Base-by-base conservation (phyloP, 441 rosid genomes). In the Sinapis alba region DNA sequence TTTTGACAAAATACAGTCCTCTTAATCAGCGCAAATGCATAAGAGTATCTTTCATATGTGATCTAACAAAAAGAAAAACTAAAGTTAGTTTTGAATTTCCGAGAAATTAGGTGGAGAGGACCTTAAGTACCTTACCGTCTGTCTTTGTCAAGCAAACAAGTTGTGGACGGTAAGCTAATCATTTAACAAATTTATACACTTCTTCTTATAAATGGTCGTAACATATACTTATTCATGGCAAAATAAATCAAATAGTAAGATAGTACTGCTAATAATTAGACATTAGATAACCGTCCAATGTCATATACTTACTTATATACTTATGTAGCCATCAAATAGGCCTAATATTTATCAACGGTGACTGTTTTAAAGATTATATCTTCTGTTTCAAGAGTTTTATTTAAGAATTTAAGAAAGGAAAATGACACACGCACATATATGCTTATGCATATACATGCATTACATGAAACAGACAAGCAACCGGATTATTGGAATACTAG, bases 161-260 rank as follows among this genome's bases (percentile, higher is more conserved):
- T 71, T 72, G 77, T 60, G 77, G 73, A 77, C 45, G 80, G 80
- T 72, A 77, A 77, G 80, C 72, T 71, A 65, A 77, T 71, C 68
- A 71, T 77, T 69, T 59, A 77, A 45, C 64, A 47, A 65, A 51
- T 65, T 57, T 64, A 45, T 16, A 64, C 57, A 57, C 38, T 57
- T 64, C 43, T 36, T 36, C 71, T 43, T 45, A 54, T 69, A 43
- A 43, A 54, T 56, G 75, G 65, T 63, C 30, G 30, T 43, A 63
- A 69, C 54, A 62, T 34, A 60, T 65, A 47, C 16, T 57, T 64
- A 26, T 71, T 47, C 45, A 57, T 64, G 41, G 75, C 62, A 65
- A 77, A 65, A n/a, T n/a, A 20, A 70, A 71, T 18, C 41, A 47
- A 45, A 65, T 65, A 32, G 16, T 63, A 27, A 69, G 24, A 41